A percentile compares a stretch with the other conserved stretches of the same genome.
These are phyloP conservation scores for Neurospora tetraspora DNA, from an alignment of 495 filamentous ascomycete genomes.

Conservation along the genomic window DNA sequence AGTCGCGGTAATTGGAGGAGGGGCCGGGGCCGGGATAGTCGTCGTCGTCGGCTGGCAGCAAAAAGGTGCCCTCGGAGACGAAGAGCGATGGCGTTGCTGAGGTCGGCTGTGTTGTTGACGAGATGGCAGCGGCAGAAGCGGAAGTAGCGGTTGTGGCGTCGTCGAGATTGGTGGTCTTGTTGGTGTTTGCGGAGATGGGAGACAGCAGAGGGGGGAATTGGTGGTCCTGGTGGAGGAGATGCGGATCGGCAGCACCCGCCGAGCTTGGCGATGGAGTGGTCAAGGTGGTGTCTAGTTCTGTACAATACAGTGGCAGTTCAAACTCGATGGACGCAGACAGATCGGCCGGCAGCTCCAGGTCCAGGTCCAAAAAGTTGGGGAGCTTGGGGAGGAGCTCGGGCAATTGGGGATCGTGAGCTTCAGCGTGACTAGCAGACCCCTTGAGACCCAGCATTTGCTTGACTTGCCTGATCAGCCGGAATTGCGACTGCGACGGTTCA, in stretches of 20 bases:
- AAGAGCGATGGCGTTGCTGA: slow-evolving; percentile 4
- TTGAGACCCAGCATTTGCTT: background rate
- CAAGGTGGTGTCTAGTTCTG: background rate
- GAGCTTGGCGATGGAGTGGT: background rate
- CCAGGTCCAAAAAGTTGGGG: background rate
- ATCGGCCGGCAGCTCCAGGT: background rate
- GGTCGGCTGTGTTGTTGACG: slow-evolving; percentile 5
- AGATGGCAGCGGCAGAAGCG: background rate
- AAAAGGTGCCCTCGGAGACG: slow-evolving; percentile 16
- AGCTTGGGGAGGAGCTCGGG: background rate
- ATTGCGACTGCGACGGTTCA: background rate
- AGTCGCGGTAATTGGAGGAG: slow-evolving; percentile 25
- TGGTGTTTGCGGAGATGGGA: background rate
- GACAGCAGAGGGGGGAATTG: background rate
- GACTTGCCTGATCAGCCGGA: background rate
- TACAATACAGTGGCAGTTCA: background rate
- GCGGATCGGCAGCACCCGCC: background rate
- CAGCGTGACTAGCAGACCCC: background rate
- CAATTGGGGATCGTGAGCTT: background rate
- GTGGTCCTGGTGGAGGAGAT: background rate
- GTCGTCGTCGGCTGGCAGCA: slow-evolving; percentile 21
- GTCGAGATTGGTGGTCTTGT: background rate
- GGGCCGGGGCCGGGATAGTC: slow-evolving; percentile 12
- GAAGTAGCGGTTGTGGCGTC: slow-evolving; percentile 4
- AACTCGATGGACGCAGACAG: background rate